Evolutionary conservation across 2,329 filamentous ascomycete species (phyloP), one percentile per base, ranked within the genome.

Genomic region (Penicillium sp.): DNA sequence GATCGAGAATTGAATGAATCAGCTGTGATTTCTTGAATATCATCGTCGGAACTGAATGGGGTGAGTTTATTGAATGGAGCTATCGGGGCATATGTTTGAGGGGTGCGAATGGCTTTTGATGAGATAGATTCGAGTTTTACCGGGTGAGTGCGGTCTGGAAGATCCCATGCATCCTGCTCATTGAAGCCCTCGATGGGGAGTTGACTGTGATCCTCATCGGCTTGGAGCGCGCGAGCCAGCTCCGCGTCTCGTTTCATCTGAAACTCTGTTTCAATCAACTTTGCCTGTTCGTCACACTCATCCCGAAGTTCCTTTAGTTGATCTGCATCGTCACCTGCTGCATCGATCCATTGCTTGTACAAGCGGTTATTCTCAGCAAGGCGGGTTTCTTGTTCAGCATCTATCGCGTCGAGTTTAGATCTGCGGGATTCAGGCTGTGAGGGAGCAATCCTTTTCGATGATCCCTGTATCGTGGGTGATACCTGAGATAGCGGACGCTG

Each of bases 211-310:
- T 59, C 32, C 35, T 60, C 58, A 10, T 59, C 61, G 29, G 72
- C 66, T 59, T 75, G 71, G 13, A 78, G 62, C 26, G 58, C 68
- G 44, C 72, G 70, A 34, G 76, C 76, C 55, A 73, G 63, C 57
- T 72, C 71, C n/a, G 61, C 73, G 55, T 77, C 75, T 34, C 61
- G 66, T 32, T 60, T 56, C 18, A 60, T 32, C 37, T 61, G 63
- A 13, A 53, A 58, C 6, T 52, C 29, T 16, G 37, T 39, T 22
- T 51, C 40, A 49, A 65, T 61, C 2, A 38, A 50, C 18, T 48
- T 53, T 29, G 58, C 56, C 10, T 46, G 52, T 11, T 62, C 61
- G 22, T 48, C 59, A 34, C 72, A 66, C 49, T 75, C 72, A 31
- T 67, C 61, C 42, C 61, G 62, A 11, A 74, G 56, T n/a, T 59